A percentile compares a stretch with the other conserved stretches of the same genome.
Evolutionary conservation across 2,329 filamentous ascomycete species (phyloP).

Genomic region (Dothideomycetes sp.): DNA sequence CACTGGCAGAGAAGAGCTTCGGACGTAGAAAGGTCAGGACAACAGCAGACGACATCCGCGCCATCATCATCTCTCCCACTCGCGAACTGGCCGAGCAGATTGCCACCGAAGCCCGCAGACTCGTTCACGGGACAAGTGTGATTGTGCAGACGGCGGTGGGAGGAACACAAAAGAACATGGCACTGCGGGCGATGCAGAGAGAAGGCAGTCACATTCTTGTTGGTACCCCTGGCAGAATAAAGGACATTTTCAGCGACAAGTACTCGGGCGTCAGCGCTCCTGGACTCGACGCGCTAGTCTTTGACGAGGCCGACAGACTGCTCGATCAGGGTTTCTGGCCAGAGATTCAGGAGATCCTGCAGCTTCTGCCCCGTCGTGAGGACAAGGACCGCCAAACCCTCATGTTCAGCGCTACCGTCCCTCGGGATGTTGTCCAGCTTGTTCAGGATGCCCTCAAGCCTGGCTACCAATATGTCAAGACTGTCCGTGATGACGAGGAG

Average conservation of each 20-base stretch:
- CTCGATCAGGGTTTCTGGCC: constrained; percentile 46
- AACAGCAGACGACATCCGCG: constrained; percentile 43
- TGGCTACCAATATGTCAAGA: constrained; percentile 81
- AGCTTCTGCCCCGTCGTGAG: constrained; percentile 47
- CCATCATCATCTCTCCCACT: constrained; percentile 51
- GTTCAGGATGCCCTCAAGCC: constrained; percentile 69
- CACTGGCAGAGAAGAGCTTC: constrained; percentile 38
- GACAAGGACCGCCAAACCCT: constrained; percentile 73
- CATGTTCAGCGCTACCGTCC: constrained; percentile 91
- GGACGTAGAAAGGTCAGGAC: constrained; percentile 40
- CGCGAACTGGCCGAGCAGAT: constrained; percentile 56
- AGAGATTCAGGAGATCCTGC: constrained; percentile 37
- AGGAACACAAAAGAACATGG: constrained; percentile 65
- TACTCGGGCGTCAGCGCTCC: constrained; percentile 52
- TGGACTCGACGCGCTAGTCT: constrained; percentile 46
- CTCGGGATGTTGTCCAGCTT: constrained; percentile 67
- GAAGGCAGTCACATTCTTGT: constrained; percentile 83
- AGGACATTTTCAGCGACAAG: constrained; percentile 65
- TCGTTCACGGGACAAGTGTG: constrained; percentile 56
- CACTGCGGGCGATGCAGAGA: constrained; percentile 56
- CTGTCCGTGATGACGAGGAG: constrained; percentile 68
- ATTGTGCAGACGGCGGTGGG: constrained; percentile 74
- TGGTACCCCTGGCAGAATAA: constrained; percentile 78
- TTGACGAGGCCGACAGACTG: constrained; percentile 58
- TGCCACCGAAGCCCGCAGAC: constrained; percentile 58